phyloP scores from a whole-genome alignment of 371 early-diverging fungal species.

The Syncephalastrum racemosum region DNA sequence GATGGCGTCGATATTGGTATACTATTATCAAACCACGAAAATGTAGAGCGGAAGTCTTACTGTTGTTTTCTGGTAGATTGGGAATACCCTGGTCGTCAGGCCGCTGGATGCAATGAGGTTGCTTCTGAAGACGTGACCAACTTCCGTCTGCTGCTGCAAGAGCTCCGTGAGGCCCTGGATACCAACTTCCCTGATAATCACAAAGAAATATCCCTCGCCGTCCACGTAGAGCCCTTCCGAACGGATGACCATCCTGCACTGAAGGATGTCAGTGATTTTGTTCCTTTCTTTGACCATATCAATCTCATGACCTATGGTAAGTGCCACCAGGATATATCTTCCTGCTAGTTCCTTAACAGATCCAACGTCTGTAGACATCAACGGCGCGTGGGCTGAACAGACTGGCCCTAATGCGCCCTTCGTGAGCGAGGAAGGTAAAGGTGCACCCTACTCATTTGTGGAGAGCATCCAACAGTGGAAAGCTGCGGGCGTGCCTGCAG shows the following conservation, averaged over 20 bases:
- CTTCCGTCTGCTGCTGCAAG: constrained; percentile 53
- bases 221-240: constrained; percentile 64
- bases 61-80: constrained; percentile 45
- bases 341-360: too few relatives aligned
- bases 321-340: too few relatives aligned
- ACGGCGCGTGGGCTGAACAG: constrained; percentile 61
- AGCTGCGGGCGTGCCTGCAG: constrained; percentile 58
- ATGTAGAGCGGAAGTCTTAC: neutral
- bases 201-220: constrained; percentile 74
- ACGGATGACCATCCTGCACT: constrained; percentile 45
- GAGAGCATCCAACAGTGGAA: constrained; percentile 60
- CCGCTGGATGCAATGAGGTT: constrained; percentile 65
- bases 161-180: constrained; percentile 64
- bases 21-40: neutral
- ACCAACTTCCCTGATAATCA: constrained; percentile 48
- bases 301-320: constrained; percentile 64
- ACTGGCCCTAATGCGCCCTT: constrained; percentile 74
- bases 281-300: constrained; percentile 65
- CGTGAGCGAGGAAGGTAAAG: constrained; percentile 36
- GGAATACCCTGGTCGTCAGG: constrained; percentile 81
- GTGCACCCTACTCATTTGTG: constrained; percentile 52
- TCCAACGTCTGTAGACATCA: constrained; percentile 49
- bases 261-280: constrained; percentile 58
- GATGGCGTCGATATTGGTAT: constrained; percentile 61
- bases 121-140: constrained; percentile 53